Percentiles rank a stretch among this genome's conserved stretches.
Conservation (phyloP, 2,329 filamentous ascomycete species). For the Hypocreales sp. region DNA sequence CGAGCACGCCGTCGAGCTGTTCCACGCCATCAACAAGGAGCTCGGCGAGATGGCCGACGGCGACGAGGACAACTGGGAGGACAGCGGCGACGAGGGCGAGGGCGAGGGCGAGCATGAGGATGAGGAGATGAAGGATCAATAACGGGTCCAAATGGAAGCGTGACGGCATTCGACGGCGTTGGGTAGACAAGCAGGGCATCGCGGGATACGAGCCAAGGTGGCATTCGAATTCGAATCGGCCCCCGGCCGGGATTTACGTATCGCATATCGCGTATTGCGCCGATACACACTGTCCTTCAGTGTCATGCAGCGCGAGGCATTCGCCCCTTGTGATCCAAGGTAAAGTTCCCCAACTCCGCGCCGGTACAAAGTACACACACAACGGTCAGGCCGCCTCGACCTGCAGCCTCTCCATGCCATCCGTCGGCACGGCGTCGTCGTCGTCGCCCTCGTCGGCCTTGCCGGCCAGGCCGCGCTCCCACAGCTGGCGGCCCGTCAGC, state of each 20-base stretch:
- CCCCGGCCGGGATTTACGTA: too few relatives aligned
- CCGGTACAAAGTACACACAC: too few relatives aligned
- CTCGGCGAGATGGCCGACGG: conserved; percentile 43
- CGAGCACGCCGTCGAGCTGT: conserved; percentile 59
- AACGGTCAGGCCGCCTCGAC: conserved; percentile 41
- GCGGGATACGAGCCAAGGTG: too few relatives aligned
- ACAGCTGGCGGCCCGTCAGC: conserved; percentile 60
- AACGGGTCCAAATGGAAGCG: neutral
- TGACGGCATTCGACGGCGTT: conserved; percentile 10
- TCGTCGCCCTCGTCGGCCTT: conserved; percentile 53
- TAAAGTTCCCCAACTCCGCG: too few relatives aligned
- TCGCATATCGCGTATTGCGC: too few relatives aligned
- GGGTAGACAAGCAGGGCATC: too few relatives aligned
- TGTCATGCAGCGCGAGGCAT: too few relatives aligned
- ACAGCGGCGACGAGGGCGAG: conserved; percentile 36
- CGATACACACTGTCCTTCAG: too few relatives aligned
- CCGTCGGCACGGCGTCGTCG: conserved; percentile 41
- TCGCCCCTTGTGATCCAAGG: too few relatives aligned
- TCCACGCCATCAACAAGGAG: conserved; percentile 45
- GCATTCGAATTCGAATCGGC: too few relatives aligned
- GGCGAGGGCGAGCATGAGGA: conserved; percentile 38
- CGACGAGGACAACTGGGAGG: conserved; percentile 34
- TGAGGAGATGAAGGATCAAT: conserved; percentile 36
- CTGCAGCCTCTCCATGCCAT: conserved; percentile 56
- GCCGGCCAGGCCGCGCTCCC: conserved; percentile 57